Evolutionary conservation across 805 yeast species (phyloP).

Genomic region (Zygoascus tannicola): DNA sequence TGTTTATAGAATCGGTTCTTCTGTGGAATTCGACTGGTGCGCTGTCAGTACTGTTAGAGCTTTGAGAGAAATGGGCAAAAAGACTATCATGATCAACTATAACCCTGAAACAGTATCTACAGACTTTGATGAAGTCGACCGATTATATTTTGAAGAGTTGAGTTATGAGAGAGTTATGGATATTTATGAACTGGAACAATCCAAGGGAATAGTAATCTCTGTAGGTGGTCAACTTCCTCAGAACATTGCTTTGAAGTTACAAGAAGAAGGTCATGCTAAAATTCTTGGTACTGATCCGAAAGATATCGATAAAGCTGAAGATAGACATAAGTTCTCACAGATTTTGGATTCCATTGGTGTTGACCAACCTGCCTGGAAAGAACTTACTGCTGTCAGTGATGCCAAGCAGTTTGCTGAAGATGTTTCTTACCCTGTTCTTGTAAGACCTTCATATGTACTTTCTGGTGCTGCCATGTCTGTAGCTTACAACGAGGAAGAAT

Average conservation of each 20-base stretch:
- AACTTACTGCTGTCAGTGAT: slow-evolving; percentile 73
- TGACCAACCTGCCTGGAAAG: slow-evolving; percentile 98
- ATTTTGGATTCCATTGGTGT: slow-evolving; percentile 86
- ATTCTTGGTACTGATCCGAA: slow-evolving; percentile 91
- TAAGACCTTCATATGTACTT: slow-evolving; percentile 93
- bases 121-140: slow-evolving; percentile 96
- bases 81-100: slow-evolving; percentile 93
- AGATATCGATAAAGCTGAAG: slow-evolving; percentile 95
- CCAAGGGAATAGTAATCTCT: slow-evolving; percentile 87
- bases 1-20: slow-evolving; percentile 96
- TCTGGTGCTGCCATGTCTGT: slow-evolving; percentile 99
- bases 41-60: slow-evolving; percentile 96
- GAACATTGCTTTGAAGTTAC: slow-evolving; percentile 83
- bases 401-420: slow-evolving; percentile 77
- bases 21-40: slow-evolving; percentile 99
- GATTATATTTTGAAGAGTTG: slow-evolving; percentile 91
- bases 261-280: slow-evolving; percentile 66
- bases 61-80: slow-evolving; percentile 74
- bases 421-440: slow-evolving; percentile 92
- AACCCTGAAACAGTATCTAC: slow-evolving; percentile 98
- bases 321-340: slow-evolving; percentile 94
- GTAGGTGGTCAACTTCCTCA: slow-evolving; percentile 99
- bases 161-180: slow-evolving; percentile 95
- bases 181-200: slow-evolving; percentile 84
- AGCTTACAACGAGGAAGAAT: slow-evolving; percentile 66